Evolutionary conservation across 2,329 filamentous ascomycete genomes (phyloP).

Genomic region (Aspergillus clavatus): DNA sequence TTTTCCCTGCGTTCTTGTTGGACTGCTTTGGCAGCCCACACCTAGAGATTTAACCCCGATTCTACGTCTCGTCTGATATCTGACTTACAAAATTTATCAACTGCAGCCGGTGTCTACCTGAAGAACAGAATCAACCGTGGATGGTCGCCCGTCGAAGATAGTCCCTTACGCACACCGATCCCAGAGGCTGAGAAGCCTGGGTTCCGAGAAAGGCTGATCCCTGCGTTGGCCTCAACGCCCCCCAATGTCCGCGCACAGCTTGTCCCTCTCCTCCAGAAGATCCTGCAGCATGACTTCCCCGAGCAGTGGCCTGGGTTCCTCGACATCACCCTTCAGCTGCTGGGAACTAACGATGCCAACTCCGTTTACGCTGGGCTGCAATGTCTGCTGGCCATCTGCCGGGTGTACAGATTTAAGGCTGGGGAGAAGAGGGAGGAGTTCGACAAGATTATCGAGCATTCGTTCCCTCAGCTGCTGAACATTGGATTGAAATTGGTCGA

Average conservation of each 20-base stretch:
- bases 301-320: slow-evolving; percentile 91
- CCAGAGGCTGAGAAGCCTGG: slow-evolving; percentile 82
- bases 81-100: slow-evolving; percentile 9
- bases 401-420: slow-evolving; percentile 89
- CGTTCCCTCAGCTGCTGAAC: slow-evolving; percentile 79
- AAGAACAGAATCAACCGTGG: slow-evolving; percentile 95
- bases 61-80: slow-evolving; percentile 8
- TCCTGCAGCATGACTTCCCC: slow-evolving; percentile 93
- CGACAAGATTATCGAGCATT: slow-evolving; percentile 86
- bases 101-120: slow-evolving; percentile 85
- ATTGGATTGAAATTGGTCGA: slow-evolving; percentile 87
- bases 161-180: slow-evolving; percentile 67
- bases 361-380: slow-evolving; percentile 91
- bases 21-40: neutral
- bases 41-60: slow-evolving; percentile 16
- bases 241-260: slow-evolving; percentile 85
- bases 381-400: slow-evolving; percentile 89
- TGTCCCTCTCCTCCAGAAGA: slow-evolving; percentile 89
- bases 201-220: slow-evolving; percentile 82
- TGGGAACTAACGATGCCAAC: slow-evolving; percentile 78
- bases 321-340: slow-evolving; percentile 82
- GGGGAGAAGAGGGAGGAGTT: slow-evolving; percentile 80
- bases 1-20: slow-evolving; percentile 3
- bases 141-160: slow-evolving; percentile 76
- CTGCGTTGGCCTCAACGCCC: slow-evolving; percentile 75